These are phyloP conservation scores for Phylloporus sp. DNA, from an alignment of 768 basidiomycete species.

Conservation along the genomic window DNA sequence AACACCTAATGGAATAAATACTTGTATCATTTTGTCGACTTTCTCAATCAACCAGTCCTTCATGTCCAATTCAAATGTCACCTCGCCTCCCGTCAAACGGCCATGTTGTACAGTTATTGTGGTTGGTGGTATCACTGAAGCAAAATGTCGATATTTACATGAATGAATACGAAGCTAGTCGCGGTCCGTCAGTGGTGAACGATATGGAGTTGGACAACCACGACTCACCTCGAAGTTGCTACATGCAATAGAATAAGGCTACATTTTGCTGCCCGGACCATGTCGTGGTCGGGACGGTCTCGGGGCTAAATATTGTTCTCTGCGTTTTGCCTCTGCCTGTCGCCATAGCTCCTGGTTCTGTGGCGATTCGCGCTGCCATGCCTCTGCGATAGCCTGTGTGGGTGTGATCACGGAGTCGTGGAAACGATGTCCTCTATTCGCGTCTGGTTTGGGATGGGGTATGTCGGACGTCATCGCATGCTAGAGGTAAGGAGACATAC, in stretches of 20 bases:
- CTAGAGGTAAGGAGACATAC: slow-evolving; percentile 29
- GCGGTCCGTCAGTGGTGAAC: slow-evolving; percentile 3
- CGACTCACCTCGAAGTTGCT: slow-evolving; percentile 16
- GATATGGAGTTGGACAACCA: not conserved
- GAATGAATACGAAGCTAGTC: slow-evolving; percentile 29
- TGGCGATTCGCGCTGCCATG: slow-evolving; percentile 60
- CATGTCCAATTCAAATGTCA: slow-evolving; percentile 12
- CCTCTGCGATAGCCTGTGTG: slow-evolving; percentile 62
- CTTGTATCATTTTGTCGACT: slow-evolving; percentile 16
- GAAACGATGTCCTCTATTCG: slow-evolving; percentile 26
- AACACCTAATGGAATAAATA: slow-evolving; percentile 23
- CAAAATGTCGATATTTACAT: slow-evolving; percentile 28
- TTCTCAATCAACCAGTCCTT: slow-evolving; percentile 5
- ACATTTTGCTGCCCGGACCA: slow-evolving; percentile 53
- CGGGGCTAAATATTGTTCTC: slow-evolving; percentile 41
- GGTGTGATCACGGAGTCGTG: slow-evolving; percentile 39
- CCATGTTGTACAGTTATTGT: slow-evolving; percentile 24
- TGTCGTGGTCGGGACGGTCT: slow-evolving; percentile 34
- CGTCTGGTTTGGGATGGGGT: slow-evolving; percentile 33
- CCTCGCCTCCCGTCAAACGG: slow-evolving; percentile 4
- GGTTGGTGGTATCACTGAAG: slow-evolving; percentile 18
- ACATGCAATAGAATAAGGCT: slow-evolving; percentile 21
- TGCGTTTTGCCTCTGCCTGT: slow-evolving; percentile 47
- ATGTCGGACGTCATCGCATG: slow-evolving; percentile 36
- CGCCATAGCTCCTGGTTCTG: slow-evolving; percentile 61